Percentiles rank a stretch among this genome's conserved stretches.
Evolutionary conservation across 2,329 filamentous ascomycete genomes (phyloP).

Genomic region (Penicillium verrucosum): DNA sequence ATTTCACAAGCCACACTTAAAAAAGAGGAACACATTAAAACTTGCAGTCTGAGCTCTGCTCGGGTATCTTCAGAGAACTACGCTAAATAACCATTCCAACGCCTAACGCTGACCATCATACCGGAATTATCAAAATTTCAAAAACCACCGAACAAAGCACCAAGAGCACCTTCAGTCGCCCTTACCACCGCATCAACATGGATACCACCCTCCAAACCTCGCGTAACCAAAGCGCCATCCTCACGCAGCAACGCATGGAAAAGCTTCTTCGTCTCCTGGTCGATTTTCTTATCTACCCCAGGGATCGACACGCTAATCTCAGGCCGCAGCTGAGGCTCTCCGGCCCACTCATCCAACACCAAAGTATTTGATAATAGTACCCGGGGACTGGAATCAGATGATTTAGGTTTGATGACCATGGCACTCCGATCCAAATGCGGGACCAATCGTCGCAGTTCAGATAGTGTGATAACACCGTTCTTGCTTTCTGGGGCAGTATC

Average conservation of each 20-base stretch:
- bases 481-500: not conserved
- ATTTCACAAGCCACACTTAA: not conserved
- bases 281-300: conserved; percentile 27
- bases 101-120: not conserved
- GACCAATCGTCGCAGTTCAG: conserved; percentile 29
- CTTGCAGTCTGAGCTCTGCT: conserved; percentile 1
- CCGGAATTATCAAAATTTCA: conserved; percentile 7
- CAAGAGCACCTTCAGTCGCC: conserved; percentile 36
- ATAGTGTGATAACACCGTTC: conserved; percentile 17
- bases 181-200: conserved; percentile 32
- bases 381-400: conserved; percentile 8
- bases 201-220: conserved; percentile 16
- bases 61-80: conserved; percentile 5
- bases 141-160: conserved; percentile 29
- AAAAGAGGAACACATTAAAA: not conserved
- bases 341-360: conserved; percentile 39
- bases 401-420: conserved; percentile 30
- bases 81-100: not conserved
- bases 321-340: conserved; percentile 39
- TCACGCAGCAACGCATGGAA: conserved; percentile 36
- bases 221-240: conserved; percentile 5
- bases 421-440: conserved; percentile 39
- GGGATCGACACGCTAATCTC: conserved; percentile 34
- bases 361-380: conserved; percentile 37
- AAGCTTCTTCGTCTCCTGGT: conserved; percentile 39